phyloP scores from a whole-genome alignment of 495 filamentous ascomycete species.

The Neurospora pannonica region DNA sequence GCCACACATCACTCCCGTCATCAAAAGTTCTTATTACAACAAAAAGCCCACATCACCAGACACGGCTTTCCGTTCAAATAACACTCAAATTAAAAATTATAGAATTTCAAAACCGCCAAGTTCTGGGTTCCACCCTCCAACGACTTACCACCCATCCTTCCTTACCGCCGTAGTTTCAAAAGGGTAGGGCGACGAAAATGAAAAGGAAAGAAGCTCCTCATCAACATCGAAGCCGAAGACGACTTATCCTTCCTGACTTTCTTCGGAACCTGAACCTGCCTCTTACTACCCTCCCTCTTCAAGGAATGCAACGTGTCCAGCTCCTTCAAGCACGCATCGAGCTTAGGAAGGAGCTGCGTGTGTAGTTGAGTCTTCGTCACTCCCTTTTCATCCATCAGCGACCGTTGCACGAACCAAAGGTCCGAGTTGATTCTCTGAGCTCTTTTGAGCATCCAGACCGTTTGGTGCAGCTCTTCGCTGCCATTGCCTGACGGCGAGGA shows the following conservation, averaged over 20 bases:
- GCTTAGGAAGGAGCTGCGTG: neutral
- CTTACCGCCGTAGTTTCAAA: neutral
- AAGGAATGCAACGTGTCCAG: neutral
- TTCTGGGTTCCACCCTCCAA: neutral
- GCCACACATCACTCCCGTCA: neutral
- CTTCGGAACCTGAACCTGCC: neutral
- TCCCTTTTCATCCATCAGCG: neutral
- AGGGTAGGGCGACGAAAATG: neutral
- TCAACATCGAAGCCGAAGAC: neutral
- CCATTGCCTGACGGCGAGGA: neutral
- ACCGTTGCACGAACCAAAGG: neutral
- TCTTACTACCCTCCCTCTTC: neutral
- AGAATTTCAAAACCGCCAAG: neutral
- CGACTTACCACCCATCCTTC: neutral
- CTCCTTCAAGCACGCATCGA: neutral
- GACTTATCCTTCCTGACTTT: neutral
- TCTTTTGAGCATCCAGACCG: neutral
- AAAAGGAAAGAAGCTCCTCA: neutral
- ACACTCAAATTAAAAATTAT: neutral
- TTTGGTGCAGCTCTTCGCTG: neutral
- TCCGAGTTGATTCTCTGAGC: neutral
- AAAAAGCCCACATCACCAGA: neutral
- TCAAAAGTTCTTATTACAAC: neutral
- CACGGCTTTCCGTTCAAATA: neutral
- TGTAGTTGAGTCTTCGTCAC: neutral